Evolutionary conservation across 305 asterid genomes (phyloP), one percentile per base, ranked within the genome.

Genomic region (Salvia sclarea): DNA sequence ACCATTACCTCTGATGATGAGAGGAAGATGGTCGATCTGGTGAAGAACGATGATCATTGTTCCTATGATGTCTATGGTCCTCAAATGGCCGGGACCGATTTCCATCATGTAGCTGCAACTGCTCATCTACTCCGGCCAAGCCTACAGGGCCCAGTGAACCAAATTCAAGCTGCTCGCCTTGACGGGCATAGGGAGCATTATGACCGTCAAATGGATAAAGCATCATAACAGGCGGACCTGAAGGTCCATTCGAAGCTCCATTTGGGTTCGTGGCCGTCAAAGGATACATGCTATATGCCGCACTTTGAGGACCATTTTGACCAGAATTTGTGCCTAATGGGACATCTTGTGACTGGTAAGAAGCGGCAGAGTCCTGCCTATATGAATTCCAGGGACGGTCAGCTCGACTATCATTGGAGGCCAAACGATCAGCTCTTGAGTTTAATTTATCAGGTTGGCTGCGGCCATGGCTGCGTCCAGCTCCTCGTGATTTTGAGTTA

Each of bases 11-110:
- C 73, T 81, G 86, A 74, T 83, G 86, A 76, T 75, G 88, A 44
- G 98, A 91, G 44, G 98, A 91, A 76, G 98, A 83, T 71, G 99
- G 96, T 60, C 79, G 93, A 75, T 95, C 99, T 20, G 95, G 88
- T 37, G 98, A 83, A 71, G 95, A 81, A 41, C 70, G 84, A 78
- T 71, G 92, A 70, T 71, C 87, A 53, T 87, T 70, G 71, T 65
- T 78, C 75, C 86, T 90, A 73, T 64, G 90, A 67, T 70, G 78
- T 48, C 99, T 84, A 41, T 80, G 87, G 56, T 89, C 91, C 78
- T 89, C 92, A 41, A 79, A 82, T 53, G 81, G 76, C 75, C 86
- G 76, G 37, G 77, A 66, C 69, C 75, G 87, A 67, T 68, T 69
- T 72, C 86, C 95, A 58, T 86, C 96, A 64, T 82, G 78, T 63